A percentile compares a stretch with the other conserved stretches of the same genome.
phyloP scores from a whole-genome alignment of 306 rosid genomes.

The Quillaja saponaria region DNA sequence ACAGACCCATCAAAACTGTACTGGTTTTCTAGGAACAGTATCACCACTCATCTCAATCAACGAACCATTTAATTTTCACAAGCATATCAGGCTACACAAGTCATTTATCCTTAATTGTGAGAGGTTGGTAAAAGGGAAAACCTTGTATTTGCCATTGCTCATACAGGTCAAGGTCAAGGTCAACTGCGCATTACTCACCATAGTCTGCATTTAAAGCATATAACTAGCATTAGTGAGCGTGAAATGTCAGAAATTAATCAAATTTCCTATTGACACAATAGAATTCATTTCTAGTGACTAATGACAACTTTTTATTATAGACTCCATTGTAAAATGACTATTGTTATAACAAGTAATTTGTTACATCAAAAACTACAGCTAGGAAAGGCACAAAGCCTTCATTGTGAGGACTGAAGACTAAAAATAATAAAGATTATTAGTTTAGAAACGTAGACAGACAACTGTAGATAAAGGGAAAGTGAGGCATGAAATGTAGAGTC shows the following conservation, averaged over 20 bases:
- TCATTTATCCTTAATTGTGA: conserved; percentile 66
- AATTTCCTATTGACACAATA: conserved; percentile 8
- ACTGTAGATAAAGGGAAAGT: neutral
- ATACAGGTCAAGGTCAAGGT: conserved; percentile 86
- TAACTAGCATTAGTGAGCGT: conserved; percentile 31
- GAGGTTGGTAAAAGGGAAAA: conserved; percentile 72
- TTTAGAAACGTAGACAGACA: conserved; percentile 12
- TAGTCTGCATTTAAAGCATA: conserved; percentile 68
- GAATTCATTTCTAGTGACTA: conserved; percentile 11
- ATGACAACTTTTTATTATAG: too few relatives aligned
- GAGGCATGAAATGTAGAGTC: too few relatives aligned
- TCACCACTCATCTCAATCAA: neutral
- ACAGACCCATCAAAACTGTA: conserved; percentile 8
- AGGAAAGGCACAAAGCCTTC: too few relatives aligned
- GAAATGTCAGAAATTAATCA: conserved; percentile 8
- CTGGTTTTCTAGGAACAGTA: too few relatives aligned
- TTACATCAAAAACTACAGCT: too few relatives aligned
- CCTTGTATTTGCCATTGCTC: conserved; percentile 71
- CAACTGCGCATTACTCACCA: conserved; percentile 76
- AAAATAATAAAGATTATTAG: conserved; percentile 11
- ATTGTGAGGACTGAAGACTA: neutral
- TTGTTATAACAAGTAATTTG: too few relatives aligned
- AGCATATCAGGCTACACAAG: conserved; percentile 74
- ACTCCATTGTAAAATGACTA: too few relatives aligned
- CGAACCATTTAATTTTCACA: conserved; percentile 32